Percentiles rank a stretch among this genome's conserved stretches.
Conservation (phyloP, 2,329 filamentous ascomycete genomes). For the Colletotrichum tabaci region DNA sequence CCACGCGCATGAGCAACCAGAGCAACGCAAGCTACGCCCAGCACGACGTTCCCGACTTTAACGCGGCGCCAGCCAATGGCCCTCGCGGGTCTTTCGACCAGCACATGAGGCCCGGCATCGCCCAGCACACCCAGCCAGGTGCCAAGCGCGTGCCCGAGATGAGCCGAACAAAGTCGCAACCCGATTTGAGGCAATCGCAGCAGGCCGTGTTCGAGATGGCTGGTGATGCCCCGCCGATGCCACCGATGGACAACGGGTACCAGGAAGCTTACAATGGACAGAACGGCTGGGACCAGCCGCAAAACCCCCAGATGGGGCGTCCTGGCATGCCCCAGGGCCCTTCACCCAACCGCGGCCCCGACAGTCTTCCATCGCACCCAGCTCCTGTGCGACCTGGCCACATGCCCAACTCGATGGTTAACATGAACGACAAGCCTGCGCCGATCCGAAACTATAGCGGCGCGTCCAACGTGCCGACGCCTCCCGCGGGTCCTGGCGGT, state of each 20-base stretch:
- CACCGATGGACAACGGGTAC: slow-evolving; percentile 55
- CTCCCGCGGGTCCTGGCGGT: slow-evolving; percentile 46
- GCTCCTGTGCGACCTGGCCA: slow-evolving; percentile 74
- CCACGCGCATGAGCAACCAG: slow-evolving; percentile 47
- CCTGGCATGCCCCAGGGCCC: slow-evolving; percentile 48
- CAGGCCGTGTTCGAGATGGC: slow-evolving; percentile 83
- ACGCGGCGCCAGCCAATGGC: slow-evolving; percentile 48
- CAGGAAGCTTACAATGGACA: slow-evolving; percentile 39
- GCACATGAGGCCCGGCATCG: slow-evolving; percentile 57
- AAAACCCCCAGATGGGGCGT: slow-evolving; percentile 36
- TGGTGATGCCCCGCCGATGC: slow-evolving; percentile 71
- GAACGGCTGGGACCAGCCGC: slow-evolving; percentile 41
- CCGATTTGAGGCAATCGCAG: slow-evolving; percentile 74
- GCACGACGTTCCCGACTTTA: slow-evolving; percentile 59
- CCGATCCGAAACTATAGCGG: slow-evolving; percentile 71
- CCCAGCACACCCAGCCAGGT: slow-evolving; percentile 62
- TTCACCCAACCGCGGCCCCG: slow-evolving; percentile 55
- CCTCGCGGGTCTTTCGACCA: slow-evolving; percentile 64
- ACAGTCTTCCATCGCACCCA: slow-evolving; percentile 72
- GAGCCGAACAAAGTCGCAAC: slow-evolving; percentile 76
- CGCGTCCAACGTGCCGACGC: slow-evolving; percentile 61
- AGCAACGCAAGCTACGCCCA: slow-evolving; percentile 44
- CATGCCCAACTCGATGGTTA: slow-evolving; percentile 71
- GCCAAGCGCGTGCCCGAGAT: slow-evolving; percentile 68
- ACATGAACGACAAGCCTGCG: slow-evolving; percentile 69